Evolutionary conservation across 768 basidiomycete species (phyloP).

Genomic region (Grammothele lineata): DNA sequence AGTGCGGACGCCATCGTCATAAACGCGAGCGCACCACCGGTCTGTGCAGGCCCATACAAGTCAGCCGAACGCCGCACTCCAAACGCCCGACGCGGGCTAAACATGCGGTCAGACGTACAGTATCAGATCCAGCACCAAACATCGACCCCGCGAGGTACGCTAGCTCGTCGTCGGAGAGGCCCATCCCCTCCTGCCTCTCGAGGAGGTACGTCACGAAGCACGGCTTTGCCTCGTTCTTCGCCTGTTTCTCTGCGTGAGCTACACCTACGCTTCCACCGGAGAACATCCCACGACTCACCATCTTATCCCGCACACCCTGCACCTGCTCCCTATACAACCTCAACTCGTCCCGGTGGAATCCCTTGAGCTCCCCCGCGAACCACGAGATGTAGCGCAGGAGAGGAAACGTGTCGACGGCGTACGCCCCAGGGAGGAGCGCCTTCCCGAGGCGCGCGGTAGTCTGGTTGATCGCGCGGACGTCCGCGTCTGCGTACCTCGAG

Average conservation of each 20-base stretch:
- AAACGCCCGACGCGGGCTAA: background rate
- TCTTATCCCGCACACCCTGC: conserved; percentile 11
- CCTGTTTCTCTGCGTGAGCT: conserved; percentile 13
- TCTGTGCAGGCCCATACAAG: conserved; percentile 18
- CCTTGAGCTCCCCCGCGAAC: conserved; percentile 52
- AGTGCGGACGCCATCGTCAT: conserved; percentile 36
- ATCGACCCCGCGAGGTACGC: conserved; percentile 38
- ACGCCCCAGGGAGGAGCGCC: conserved; percentile 33
- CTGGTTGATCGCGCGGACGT: conserved; percentile 30
- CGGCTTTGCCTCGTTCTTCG: conserved; percentile 19
- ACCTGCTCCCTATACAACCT: conserved; percentile 29
- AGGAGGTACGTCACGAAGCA: conserved; percentile 36
- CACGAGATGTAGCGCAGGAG: conserved; percentile 46
- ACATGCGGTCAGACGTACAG: conserved; percentile 22
- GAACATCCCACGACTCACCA: conserved; percentile 1
- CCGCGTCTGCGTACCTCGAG: conserved; percentile 33
- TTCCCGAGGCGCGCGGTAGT: conserved; percentile 32
- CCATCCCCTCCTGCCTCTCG: conserved; percentile 31
- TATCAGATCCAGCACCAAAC: conserved; percentile 41
- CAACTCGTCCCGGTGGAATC: conserved; percentile 45
- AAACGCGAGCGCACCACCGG: conserved; percentile 23
- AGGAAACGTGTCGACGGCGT: conserved; percentile 33
- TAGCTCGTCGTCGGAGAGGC: conserved; percentile 30
- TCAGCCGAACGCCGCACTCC: background rate
- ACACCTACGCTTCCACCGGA: background rate